Evolutionary conservation across 106 monocot genomes (phyloP).

Genomic region (Dendrobium chrysotoxum): DNA sequence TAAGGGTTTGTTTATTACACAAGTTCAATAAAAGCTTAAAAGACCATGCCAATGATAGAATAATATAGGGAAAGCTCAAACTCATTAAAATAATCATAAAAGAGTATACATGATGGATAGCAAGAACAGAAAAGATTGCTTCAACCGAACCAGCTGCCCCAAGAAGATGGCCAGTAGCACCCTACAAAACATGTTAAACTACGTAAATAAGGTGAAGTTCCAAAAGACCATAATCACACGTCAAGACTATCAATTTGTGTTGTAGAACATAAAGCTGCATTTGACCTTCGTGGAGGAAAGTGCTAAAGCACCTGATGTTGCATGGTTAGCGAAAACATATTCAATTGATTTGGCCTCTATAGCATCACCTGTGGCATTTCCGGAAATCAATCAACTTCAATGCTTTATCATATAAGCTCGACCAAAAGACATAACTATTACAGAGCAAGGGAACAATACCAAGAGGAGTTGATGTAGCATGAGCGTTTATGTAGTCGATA

Average conservation of each 20-base stretch:
- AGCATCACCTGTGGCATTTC: slow-evolving; percentile 61
- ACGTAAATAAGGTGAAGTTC: not conserved
- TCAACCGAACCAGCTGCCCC: slow-evolving; percentile 98
- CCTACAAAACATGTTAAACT: slow-evolving; percentile 32
- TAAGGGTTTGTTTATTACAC: not conserved
- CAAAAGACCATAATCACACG: not conserved
- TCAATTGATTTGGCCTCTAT: slow-evolving; percentile 79
- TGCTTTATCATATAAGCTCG: not conserved
- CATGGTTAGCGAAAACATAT: slow-evolving; percentile 79
- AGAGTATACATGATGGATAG: slow-evolving; percentile 72
- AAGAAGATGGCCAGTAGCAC: slow-evolving; percentile 92
- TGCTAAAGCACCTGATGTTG: slow-evolving; percentile 68
- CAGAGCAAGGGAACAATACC: slow-evolving; percentile 31
- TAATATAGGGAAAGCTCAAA: not conserved
- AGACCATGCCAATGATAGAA: not conserved
- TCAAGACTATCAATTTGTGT: not conserved
- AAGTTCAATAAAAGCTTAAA: not conserved
- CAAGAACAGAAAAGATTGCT: slow-evolving; percentile 83
- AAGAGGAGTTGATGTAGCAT: slow-evolving; percentile 95
- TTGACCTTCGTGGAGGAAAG: slow-evolving; percentile 94
- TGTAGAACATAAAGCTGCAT: not conserved
- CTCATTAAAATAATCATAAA: not conserved
- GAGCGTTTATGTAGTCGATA: slow-evolving; percentile 93
- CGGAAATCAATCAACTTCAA: not conserved
- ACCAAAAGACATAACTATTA: not conserved